phyloP scores from a whole-genome alignment of 108 stramenopile genomes.

The Nitzschia sp. region DNA sequence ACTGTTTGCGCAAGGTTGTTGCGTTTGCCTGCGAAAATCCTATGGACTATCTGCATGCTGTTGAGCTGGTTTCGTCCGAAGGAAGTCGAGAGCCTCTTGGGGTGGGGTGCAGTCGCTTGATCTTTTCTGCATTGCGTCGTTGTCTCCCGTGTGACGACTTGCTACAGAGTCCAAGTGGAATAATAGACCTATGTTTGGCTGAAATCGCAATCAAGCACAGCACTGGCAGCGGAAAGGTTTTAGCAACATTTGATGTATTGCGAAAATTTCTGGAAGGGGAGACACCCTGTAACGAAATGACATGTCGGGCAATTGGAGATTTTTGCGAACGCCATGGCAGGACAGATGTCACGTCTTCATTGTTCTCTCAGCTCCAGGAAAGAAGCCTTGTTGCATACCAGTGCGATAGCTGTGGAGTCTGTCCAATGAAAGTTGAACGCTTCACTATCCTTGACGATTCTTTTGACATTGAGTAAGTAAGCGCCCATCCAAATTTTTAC shows the following conservation, averaged over 20 bases:
- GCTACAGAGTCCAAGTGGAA: slow-evolving; percentile 16
- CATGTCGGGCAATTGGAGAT: slow-evolving; percentile 36
- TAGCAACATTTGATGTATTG: slow-evolving; percentile 29
- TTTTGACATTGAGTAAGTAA: slow-evolving; percentile 56
- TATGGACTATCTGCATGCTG: slow-evolving; percentile 36
- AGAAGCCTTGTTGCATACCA: slow-evolving; percentile 45
- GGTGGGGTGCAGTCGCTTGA: slow-evolving; percentile 22
- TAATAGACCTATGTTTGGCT: slow-evolving; percentile 33
- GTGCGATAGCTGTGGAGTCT: slow-evolving; percentile 70
- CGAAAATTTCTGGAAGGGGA: slow-evolving; percentile 25
- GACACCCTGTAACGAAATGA: neutral
- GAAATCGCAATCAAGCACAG: slow-evolving; percentile 38
- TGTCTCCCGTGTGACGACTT: slow-evolving; percentile 20
- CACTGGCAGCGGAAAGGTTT: slow-evolving; percentile 9
- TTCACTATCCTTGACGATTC: slow-evolving; percentile 60
- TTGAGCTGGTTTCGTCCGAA: slow-evolving; percentile 22
- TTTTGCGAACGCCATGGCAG: slow-evolving; percentile 28
- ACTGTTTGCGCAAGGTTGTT: slow-evolving; percentile 21
- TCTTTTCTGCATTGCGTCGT: slow-evolving; percentile 10
- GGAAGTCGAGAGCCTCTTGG: slow-evolving; percentile 21
- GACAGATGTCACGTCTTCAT: neutral
- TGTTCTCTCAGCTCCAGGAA: slow-evolving; percentile 28
- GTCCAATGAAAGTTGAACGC: slow-evolving; percentile 60
- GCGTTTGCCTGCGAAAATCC: slow-evolving; percentile 39
- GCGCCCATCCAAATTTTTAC: neutral